A percentile compares a stretch with the other conserved stretches of the same genome.
Conservation (phyloP, 805 yeast genomes). For the Yamadazyma sp. region DNA sequence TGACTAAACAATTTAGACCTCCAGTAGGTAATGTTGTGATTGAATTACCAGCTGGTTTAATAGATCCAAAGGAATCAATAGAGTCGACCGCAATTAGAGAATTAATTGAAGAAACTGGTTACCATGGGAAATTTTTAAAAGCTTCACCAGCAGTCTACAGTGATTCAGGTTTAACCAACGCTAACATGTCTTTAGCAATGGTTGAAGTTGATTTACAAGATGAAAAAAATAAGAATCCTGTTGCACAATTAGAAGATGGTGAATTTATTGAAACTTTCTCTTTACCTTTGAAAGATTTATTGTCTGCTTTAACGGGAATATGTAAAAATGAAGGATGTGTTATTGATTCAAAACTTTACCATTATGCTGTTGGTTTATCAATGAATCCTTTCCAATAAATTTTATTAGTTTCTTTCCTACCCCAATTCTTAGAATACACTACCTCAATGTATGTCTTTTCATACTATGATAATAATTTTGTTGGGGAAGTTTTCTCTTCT, state of each 20-base stretch:
- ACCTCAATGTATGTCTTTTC: too few relatives aligned
- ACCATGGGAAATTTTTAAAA: constrained; percentile 57
- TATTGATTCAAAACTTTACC: constrained; percentile 85
- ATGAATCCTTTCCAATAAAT: too few relatives aligned
- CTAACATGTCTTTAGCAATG: constrained; percentile 76
- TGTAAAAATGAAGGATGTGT: constrained; percentile 61
- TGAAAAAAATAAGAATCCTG: constrained; percentile 65
- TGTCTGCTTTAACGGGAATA: constrained; percentile 50
- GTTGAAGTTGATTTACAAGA: constrained; percentile 71
- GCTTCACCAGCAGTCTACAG: constrained; percentile 47
- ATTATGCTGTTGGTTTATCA: constrained; percentile 74
- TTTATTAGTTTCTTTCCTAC: too few relatives aligned
- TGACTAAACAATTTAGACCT: constrained; percentile 91
- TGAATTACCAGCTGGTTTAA: constrained; percentile 93
- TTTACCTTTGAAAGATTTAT: constrained; percentile 59
- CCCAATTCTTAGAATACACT: too few relatives aligned
- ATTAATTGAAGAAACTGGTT: constrained; percentile 90
- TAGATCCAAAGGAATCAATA: constrained; percentile 78
- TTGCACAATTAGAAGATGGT: constrained; percentile 77
- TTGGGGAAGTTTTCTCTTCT: too few relatives aligned
- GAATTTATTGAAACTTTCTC: constrained; percentile 91
- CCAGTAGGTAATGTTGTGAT: constrained; percentile 86
- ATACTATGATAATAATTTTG: too few relatives aligned
- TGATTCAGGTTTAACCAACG: constrained; percentile 87
- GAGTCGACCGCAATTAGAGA: constrained; percentile 85